phyloP scores from a whole-genome alignment of 2,329 filamentous ascomycete species.

The Trichoderma simmonsii region DNA sequence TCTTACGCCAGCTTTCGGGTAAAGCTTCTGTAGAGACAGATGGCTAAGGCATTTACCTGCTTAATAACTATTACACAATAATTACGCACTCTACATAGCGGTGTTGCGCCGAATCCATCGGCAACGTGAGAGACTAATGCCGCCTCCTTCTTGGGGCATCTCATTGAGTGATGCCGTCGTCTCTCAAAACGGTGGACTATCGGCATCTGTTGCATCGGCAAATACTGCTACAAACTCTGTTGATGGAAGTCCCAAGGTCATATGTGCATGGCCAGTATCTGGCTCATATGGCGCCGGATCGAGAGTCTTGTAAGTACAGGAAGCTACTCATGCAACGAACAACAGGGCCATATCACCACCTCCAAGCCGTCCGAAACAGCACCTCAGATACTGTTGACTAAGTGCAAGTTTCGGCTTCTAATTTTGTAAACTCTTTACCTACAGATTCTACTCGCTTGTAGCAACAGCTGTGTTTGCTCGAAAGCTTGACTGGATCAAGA shows the following conservation, averaged over 20 bases:
- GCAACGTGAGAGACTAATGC: conserved; percentile 10
- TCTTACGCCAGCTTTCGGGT: background rate
- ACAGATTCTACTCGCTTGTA: conserved; percentile 62
- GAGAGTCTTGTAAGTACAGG: conserved; percentile 44
- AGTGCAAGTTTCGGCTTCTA: background rate
- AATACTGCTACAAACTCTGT: conserved; percentile 12
- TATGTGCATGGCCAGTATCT: conserved; percentile 56
- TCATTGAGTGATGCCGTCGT: background rate
- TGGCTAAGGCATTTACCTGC: background rate
- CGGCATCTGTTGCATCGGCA: background rate
- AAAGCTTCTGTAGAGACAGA: background rate
- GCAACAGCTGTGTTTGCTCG: conserved; percentile 61
- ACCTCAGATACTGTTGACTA: background rate
- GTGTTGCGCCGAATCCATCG: background rate
- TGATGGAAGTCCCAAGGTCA: conserved; percentile 36
- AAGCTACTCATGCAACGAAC: background rate
- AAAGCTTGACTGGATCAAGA: conserved; percentile 58
- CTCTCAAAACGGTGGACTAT: background rate
- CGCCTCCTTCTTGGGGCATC: conserved; percentile 4
- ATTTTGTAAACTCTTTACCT: too few species aligned
- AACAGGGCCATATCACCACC: background rate
- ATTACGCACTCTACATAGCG: background rate
- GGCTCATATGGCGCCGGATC: conserved; percentile 57
- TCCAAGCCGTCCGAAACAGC: background rate
- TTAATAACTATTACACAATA: background rate